Conservation (phyloP, 441 rosid species). For the Jatropha multifida region DNA sequence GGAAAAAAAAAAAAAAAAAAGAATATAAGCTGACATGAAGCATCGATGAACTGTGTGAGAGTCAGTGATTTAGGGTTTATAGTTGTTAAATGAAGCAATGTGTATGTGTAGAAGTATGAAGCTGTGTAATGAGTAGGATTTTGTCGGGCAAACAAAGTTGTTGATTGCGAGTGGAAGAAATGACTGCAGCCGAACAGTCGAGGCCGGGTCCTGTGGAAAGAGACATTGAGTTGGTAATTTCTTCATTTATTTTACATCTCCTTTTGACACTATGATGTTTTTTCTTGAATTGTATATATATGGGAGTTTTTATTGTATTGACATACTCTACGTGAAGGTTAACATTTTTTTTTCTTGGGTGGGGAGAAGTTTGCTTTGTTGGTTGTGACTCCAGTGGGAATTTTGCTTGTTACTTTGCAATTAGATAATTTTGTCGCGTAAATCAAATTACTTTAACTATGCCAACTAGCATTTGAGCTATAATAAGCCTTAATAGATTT, state of each 20-base stretch:
- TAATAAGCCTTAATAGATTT: no score
- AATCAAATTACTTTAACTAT: not conserved
- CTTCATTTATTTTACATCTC: not conserved
- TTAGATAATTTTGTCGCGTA: not conserved
- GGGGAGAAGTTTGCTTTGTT: no score
- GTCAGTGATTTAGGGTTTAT: conserved; percentile 19
- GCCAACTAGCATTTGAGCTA: no score
- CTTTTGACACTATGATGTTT: no score
- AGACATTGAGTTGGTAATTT: conserved; percentile 64
- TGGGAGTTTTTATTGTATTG: no score
- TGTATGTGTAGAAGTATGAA: conserved; percentile 7
- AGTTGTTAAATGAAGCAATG: conserved; percentile 12
- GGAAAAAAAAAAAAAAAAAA: not conserved
- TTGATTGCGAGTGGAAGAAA: conserved; percentile 30
- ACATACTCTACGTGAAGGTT: no score
- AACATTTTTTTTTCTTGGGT: no score
- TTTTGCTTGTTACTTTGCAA: not conserved
- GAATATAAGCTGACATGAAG: not conserved
- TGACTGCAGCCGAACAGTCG: conserved; percentile 48
- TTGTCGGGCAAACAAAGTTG: conserved; percentile 8
- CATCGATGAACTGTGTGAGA: not conserved
- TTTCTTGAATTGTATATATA: no score
- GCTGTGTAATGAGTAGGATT: conserved; percentile 23
- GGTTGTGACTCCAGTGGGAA: no score
- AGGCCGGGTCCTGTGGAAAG: conserved; percentile 50